Percentiles rank a stretch among this genome's conserved stretches.
Conservation (phyloP, 306 rosid genomes). For the Castanospermum australe region DNA sequence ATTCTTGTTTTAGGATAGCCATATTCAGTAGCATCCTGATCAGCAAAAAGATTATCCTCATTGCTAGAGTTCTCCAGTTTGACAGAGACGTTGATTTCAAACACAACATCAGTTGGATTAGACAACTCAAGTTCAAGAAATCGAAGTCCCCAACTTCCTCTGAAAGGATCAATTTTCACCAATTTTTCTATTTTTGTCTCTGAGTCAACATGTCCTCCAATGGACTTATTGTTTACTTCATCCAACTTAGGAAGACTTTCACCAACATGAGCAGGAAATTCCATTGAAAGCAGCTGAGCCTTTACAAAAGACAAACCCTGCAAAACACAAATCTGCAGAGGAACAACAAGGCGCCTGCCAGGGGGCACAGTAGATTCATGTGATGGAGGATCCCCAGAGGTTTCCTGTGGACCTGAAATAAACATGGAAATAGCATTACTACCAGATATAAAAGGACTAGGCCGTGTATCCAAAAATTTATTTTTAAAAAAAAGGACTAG, state of each 20-base stretch:
- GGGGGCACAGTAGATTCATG: slow-evolving; percentile 65
- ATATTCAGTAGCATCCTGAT: slow-evolving; percentile 60
- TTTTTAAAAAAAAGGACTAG: slow-evolving; percentile 3
- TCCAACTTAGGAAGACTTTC: slow-evolving; percentile 65
- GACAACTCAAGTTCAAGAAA: slow-evolving; percentile 93
- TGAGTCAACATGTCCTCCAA: slow-evolving; percentile 45
- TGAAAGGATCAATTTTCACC: slow-evolving; percentile 86
- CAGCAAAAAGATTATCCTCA: slow-evolving; percentile 42
- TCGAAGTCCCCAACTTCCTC: slow-evolving; percentile 96
- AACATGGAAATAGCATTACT: slow-evolving; percentile 15
- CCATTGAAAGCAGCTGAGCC: slow-evolving; percentile 96
- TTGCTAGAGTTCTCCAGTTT: slow-evolving; percentile 64
- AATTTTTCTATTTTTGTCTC: slow-evolving; percentile 65
- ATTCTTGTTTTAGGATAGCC: slow-evolving; percentile 88
- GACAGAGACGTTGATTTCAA: slow-evolving; percentile 85
- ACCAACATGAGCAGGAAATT: slow-evolving; percentile 93
- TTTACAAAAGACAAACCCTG: slow-evolving; percentile 92
- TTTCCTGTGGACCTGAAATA: slow-evolving; percentile 60
- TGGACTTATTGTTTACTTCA: slow-evolving; percentile 36
- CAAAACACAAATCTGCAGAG: slow-evolving; percentile 85
- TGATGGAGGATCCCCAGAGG: slow-evolving; percentile 51
- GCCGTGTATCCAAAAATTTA: too few species aligned
- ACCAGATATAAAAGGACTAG: slow-evolving; percentile 14
- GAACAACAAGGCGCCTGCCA: slow-evolving; percentile 90
- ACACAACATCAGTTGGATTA: slow-evolving; percentile 83